Percentiles rank a stretch among this genome's conserved stretches.
These are phyloP conservation scores for Amanita molliuscula DNA, from an alignment of 768 basidiomycete genomes.

Conservation along the genomic window DNA sequence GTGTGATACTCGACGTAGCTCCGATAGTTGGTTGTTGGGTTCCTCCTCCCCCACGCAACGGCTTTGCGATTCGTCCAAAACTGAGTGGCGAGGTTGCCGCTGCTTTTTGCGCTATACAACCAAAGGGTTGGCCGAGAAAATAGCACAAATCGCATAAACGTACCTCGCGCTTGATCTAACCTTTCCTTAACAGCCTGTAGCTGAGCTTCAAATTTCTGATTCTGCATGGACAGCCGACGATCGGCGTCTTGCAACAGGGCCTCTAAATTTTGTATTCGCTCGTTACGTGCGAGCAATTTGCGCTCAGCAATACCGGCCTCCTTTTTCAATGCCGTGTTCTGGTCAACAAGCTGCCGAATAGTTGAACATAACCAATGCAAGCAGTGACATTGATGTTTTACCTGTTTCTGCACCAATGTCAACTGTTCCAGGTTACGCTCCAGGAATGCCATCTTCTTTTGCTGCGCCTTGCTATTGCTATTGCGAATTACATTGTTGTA, in stretches of 20 bases:
- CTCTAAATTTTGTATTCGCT: conserved; percentile 96
- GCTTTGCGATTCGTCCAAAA: conserved; percentile 96
- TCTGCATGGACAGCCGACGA: conserved; percentile 82
- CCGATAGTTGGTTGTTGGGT: conserved; percentile 25
- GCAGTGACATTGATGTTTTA: conserved; percentile 18
- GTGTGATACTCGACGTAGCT: conserved; percentile 29
- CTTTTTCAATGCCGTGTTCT: conserved; percentile 95
- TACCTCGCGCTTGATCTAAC: conserved; percentile 87
- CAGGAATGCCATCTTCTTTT: conserved; percentile 98
- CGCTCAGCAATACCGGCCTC: conserved; percentile 96
- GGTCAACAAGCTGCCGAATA: conserved; percentile 77
- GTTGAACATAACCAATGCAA: conserved; percentile 10
- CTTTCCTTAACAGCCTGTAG: conserved; percentile 87
- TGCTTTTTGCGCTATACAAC: conserved; percentile 61
- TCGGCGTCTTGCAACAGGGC: conserved; percentile 89
- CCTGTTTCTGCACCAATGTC: conserved; percentile 96
- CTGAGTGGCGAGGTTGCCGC: conserved; percentile 60
- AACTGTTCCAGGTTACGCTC: conserved; percentile 95
- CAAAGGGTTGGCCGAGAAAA: conserved; percentile 4
- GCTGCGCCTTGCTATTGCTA: conserved; percentile 96
- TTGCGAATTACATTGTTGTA: conserved; percentile 98
- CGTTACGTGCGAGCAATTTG: conserved; percentile 91
- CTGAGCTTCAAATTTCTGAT: conserved; percentile 93
- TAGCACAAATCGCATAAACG: conserved; percentile 14
- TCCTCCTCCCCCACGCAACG: conserved; percentile 88